Conservation (phyloP, 345 rosid species). For the Passiflora organensis region DNA sequence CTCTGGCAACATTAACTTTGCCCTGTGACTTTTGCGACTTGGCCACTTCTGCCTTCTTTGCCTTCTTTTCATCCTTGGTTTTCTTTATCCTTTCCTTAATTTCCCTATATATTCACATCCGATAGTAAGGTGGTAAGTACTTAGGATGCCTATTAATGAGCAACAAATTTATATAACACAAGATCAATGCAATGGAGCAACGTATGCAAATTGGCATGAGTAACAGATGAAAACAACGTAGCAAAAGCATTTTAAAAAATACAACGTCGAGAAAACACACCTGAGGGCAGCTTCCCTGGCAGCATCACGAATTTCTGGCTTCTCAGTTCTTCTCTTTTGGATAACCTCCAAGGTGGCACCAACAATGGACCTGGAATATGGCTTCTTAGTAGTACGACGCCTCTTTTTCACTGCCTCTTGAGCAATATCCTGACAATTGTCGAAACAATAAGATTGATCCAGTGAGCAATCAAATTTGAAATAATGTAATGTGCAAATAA, state of each 20-base stretch:
- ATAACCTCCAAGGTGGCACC: constrained; percentile 38
- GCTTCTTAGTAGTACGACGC: constrained; percentile 30
- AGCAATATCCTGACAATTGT: constrained; percentile 18
- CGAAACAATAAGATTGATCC: background rate
- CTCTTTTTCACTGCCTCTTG: constrained; percentile 35
- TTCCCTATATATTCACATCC: constrained; percentile 9
- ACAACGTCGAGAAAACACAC: constrained; percentile 10
- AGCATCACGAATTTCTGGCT: constrained; percentile 34
- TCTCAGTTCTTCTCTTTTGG: constrained; percentile 33
- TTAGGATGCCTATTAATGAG: too few species aligned
- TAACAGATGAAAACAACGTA: too few species aligned
- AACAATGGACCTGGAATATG: constrained; percentile 30
- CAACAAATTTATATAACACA: too few species aligned
- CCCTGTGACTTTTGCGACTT: constrained; percentile 22
- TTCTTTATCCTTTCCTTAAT: constrained; percentile 37
- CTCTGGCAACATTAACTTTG: constrained; percentile 16
- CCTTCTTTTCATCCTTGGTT: constrained; percentile 32
- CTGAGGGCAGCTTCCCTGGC: constrained; percentile 36
- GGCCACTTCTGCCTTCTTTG: constrained; percentile 35
- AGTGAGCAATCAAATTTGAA: background rate
- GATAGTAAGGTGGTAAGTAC: background rate
- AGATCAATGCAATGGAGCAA: too few species aligned
- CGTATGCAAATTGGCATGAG: too few species aligned
- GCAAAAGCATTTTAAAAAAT: background rate
- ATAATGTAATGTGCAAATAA: background rate